Percentiles rank a stretch among this genome's conserved stretches.
Conservation (phyloP, 2,329 filamentous ascomycete genomes). For the Trichoderma semiorbis region DNA sequence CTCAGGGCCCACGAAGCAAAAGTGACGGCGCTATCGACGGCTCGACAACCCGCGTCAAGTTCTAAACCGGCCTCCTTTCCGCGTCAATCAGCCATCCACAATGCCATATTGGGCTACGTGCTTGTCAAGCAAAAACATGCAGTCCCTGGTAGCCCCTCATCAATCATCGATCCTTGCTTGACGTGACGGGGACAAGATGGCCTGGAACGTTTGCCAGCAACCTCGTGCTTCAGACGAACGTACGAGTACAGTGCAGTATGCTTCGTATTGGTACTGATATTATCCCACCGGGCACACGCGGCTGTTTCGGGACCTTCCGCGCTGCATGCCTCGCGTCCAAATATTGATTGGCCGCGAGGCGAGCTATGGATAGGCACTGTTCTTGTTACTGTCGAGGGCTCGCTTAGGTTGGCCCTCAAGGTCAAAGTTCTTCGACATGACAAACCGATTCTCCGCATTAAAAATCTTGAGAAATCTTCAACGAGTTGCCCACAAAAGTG, state of each 20-base stretch:
- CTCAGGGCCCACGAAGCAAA: slow-evolving; percentile 6
- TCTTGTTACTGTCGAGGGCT: not conserved
- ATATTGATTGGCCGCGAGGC: not conserved
- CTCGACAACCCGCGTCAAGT: slow-evolving; percentile 8
- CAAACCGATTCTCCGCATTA: not conserved
- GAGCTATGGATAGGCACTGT: not conserved
- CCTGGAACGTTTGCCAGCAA: not conserved
- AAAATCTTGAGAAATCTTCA: not conserved
- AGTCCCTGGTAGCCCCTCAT: slow-evolving; percentile 8
- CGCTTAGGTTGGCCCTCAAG: not conserved
- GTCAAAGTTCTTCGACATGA: not conserved
- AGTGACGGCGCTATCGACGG: slow-evolving; percentile 2
- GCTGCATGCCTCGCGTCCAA: not conserved
- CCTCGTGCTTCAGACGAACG: not conserved
- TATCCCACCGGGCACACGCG: not conserved
- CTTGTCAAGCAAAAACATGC: not conserved
- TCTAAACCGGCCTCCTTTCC: not conserved
- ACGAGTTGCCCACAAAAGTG: not conserved
- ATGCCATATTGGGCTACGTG: not conserved
- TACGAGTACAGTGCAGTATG: not conserved
- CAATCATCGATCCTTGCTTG: not conserved
- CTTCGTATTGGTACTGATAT: not conserved
- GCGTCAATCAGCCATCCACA: not conserved
- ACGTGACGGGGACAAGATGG: not conserved
- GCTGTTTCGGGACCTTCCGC: not conserved